These are phyloP conservation scores for Candida lessepsii DNA, from an alignment of 805 yeast species.

Conservation along the genomic window DNA sequence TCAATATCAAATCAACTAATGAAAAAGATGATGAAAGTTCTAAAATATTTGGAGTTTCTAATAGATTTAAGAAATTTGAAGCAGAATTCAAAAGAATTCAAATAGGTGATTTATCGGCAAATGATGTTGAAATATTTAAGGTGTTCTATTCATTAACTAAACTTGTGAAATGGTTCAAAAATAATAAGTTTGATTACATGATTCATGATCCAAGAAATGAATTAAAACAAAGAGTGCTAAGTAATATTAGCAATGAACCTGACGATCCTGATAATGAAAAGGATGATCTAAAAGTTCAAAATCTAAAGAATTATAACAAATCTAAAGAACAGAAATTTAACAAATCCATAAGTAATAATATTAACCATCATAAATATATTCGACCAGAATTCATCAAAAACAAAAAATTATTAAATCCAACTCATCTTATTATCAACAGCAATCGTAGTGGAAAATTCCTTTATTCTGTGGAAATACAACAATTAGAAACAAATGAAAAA, in stretches of 20 bases:
- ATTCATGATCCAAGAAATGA: slow-evolving; percentile 11
- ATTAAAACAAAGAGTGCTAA: not conserved
- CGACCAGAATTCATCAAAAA: slow-evolving; percentile 13
- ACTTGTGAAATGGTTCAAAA: slow-evolving; percentile 14
- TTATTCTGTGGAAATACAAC: slow-evolving; percentile 10
- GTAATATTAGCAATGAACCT: not conserved
- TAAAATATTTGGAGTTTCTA: slow-evolving; percentile 6
- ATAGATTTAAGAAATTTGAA: slow-evolving; percentile 3
- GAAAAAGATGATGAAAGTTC: not conserved
- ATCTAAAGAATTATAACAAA: no score
- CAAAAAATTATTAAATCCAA: slow-evolving; percentile 8
- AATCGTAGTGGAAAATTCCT: slow-evolving; percentile 14
- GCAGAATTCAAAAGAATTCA: slow-evolving; percentile 1
- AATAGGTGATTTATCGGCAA: not conserved
- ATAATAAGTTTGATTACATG: slow-evolving; percentile 13
- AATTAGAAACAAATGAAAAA: not conserved
- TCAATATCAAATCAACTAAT: not conserved
- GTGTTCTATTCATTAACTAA: not conserved
- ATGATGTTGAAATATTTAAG: not conserved
- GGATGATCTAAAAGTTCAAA: no score
- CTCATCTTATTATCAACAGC: slow-evolving; percentile 8
- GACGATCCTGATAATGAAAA: not conserved
- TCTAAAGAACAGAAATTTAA: no score
- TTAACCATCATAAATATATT: slow-evolving; percentile 5
- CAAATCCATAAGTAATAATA: not conserved